Evolutionary conservation across 768 basidiomycete genomes (phyloP).

Genomic region (Trametes punicea): DNA sequence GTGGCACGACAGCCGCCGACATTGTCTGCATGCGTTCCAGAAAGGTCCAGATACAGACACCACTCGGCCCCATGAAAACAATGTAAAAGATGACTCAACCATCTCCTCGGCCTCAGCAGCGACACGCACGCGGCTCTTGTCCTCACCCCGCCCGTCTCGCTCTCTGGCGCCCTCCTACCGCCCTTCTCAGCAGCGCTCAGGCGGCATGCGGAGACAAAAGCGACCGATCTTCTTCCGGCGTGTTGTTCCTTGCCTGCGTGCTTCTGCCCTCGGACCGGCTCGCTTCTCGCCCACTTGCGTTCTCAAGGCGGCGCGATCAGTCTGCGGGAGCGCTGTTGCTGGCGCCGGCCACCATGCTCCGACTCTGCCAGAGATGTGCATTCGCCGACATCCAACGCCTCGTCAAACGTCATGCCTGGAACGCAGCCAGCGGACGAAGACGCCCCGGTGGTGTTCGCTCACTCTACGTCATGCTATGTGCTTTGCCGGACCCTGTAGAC

Average conservation of each 20-base stretch:
- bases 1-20: neutral
- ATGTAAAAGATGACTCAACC: constrained; percentile 4
- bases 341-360: neutral
- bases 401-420: neutral
- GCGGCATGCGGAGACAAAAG: neutral
- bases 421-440: neutral
- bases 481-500: too few species aligned
- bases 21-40: neutral
- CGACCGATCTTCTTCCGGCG: constrained; percentile 2
- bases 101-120: constrained; percentile 1
- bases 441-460: too few species aligned
- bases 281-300: constrained; percentile 1
- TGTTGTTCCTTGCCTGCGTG: neutral
- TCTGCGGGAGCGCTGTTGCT: neutral
- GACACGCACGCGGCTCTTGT: constrained; percentile 2
- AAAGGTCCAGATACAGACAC: neutral
- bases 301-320: neutral
- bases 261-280: constrained; percentile 8
- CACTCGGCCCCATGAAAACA: neutral
- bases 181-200: neutral
- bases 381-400: neutral
- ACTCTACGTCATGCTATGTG: too few species aligned
- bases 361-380: neutral
- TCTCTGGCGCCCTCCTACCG: neutral
- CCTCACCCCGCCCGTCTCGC: constrained; percentile 1